These are phyloP conservation scores for Verticillium zaregamsianum DNA, from an alignment of 2,329 filamentous ascomycete genomes.

Conservation along the genomic window DNA sequence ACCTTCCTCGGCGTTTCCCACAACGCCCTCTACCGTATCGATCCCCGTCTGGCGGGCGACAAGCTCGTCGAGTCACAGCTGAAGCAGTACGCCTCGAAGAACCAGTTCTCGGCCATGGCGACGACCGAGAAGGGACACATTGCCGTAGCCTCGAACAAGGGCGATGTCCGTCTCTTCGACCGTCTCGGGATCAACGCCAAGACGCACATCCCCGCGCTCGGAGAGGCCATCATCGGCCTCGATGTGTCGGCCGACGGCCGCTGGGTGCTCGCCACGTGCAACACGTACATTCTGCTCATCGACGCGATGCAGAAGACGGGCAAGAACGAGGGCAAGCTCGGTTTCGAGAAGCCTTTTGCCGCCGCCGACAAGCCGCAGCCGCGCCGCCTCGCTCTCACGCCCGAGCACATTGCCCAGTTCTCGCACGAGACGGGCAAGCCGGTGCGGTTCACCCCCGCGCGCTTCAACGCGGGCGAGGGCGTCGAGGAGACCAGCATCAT, in stretches of 20 bases:
- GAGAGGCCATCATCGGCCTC: constrained; percentile 89
- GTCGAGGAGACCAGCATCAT: constrained; percentile 88
- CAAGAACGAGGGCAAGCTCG: constrained; percentile 97
- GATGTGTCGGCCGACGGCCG: constrained; percentile 94
- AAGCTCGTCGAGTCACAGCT: constrained; percentile 91
- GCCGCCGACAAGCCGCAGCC: constrained; percentile 94
- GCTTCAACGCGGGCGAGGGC: constrained; percentile 86
- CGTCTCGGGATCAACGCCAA: constrained; percentile 95
- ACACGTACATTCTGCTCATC: constrained; percentile 90
- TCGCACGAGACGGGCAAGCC: constrained; percentile 90
- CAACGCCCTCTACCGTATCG: constrained; percentile 90
- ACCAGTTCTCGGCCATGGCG: constrained; percentile 90
- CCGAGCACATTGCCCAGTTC: constrained; percentile 93
- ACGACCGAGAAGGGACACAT: constrained; percentile 97
- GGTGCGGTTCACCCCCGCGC: constrained; percentile 83
- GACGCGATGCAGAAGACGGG: constrained; percentile 86
- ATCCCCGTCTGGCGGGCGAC: constrained; percentile 82
- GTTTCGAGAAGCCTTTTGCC: constrained; percentile 89
- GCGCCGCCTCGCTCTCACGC: constrained; percentile 80
- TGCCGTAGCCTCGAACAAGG: constrained; percentile 95
- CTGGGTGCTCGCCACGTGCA: constrained; percentile 91
- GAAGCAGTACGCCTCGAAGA: constrained; percentile 96
- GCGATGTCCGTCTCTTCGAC: constrained; percentile 94
- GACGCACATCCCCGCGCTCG: constrained; percentile 91
- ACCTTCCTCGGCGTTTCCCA: constrained; percentile 91